Evolutionary conservation across 78 protist species (phyloP), one percentile per base, ranked within the genome.

Genomic region (Dictyostelium intermedium): DNA sequence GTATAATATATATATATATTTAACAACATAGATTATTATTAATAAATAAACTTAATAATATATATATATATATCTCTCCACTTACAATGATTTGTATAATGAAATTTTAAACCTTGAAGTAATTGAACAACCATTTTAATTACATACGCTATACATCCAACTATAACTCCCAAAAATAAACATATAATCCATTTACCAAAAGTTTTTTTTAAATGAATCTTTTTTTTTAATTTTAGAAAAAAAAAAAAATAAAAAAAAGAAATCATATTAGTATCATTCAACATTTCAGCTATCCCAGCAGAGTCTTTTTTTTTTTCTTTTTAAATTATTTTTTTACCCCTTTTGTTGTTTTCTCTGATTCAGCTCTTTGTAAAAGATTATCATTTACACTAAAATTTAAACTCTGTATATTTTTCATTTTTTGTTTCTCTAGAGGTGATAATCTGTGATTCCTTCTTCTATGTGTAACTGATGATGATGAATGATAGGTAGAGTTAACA

Each of bases 121-220:
- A 79, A 45, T 25, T 61, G 80, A 11, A 89, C 93, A 14, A 74
- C 53, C 66, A 78, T 66, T 69, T 89, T 89, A 16, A 89, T 63
- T 61, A 89, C 82, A 80, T 89, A 89, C 69, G 93, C 93, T 50
- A 89, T 61, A 18, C 82, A 89, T 39, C 93, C 93, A 27, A 80
- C 80, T 18, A 89, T 47, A 18, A 78, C 23, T 32, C 93, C 93
- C n/a, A 89, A 63, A 43, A 80, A 39, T 25, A 89, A 47, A 80
- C 93, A 89, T 45, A 89, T 61, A 30, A 89, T 43, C 93, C 93
- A 89, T 89, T 89, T 89, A 66, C 93, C 93, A 61, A 89, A 80
- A 66, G 93, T 89, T 47, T 89, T 89, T 47, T 89, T 32, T n/a
- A 89, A 45, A 69, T 89, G 93, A 70, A 56, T 37, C 92, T 85